Evolutionary conservation across 2,329 filamentous ascomycete genomes (phyloP), one percentile per base, ranked within the genome.

Genomic region (Fusarium hainanense): DNA sequence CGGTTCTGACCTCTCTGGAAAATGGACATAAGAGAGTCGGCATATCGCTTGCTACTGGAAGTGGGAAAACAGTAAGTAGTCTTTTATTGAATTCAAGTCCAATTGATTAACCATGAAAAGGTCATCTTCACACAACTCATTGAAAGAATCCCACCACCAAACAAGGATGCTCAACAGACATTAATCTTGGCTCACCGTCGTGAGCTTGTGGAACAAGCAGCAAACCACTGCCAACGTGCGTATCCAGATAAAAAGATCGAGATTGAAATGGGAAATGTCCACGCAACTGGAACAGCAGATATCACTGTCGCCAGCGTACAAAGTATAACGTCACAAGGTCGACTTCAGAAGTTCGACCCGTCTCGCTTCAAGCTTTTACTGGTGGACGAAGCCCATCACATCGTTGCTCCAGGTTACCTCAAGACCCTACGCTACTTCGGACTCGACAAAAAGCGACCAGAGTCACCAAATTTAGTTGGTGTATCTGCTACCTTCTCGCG

Each of bases 71-170:
- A 10, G 93, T 93, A 79, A 65, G 85, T 74, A 32, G 5, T 5
- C 14, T 44, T 30, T 43, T 5, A 10, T 32, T 8, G 23, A 23
- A 10, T 6, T 27, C 25, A n/a, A 32, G 12, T n/a, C 13, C 18
- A 37, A 23, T 44, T 46, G n/a, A 58, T 66, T 76, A 23, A 64
- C 14, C 27, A 23, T 10, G 40, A 23, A 18, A 70, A 93, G 92
- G 90, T 99, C 77, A 94, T 99, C 74, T 99, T 99, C 82, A 98
- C 95, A 14, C 94, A 97, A 77, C 86, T 99, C 47, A 97, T 99
- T 67, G 89, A 93, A 74, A 91, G 92, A 61, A 85, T 98, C 52
- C 79, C 83, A 54, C 80, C 90, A 8, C 65, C 70, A 37, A 84
- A 83, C 13, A 82, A 84, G 54, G 78, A 85, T 30, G 77, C 82